These are phyloP conservation scores for Paragyromitra xinjiangensis DNA, from an alignment of 495 filamentous ascomycete genomes.

Conservation along the genomic window DNA sequence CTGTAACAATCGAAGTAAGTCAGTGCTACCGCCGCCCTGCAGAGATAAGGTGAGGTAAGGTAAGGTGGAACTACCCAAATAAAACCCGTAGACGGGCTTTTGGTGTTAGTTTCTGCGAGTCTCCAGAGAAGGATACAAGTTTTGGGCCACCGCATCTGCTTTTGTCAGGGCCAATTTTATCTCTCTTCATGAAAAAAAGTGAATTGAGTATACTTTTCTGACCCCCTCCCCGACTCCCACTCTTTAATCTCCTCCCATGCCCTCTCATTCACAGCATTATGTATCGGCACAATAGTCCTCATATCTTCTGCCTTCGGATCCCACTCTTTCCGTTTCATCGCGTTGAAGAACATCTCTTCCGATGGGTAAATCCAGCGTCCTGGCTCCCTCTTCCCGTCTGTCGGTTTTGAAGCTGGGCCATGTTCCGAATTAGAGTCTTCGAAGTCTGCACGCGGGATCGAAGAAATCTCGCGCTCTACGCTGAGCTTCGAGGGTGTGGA, in stretches of 20 bases:
- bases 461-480: conserved; percentile 77
- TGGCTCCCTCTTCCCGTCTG: conserved; percentile 51
- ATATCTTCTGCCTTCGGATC: conserved; percentile 73
- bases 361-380: conserved; percentile 98
- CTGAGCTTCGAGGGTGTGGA: conserved; percentile 58
- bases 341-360: conserved; percentile 94
- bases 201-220: conserved; percentile 62
- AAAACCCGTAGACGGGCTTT: conserved; percentile 80
- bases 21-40: background rate
- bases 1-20: background rate
- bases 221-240: conserved; percentile 78
- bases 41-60: background rate
- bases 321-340: conserved; percentile 84
- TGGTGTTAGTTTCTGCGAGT: conserved; percentile 77
- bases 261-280: conserved; percentile 95
- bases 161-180: background rate
- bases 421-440: conserved; percentile 58
- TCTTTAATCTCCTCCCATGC: conserved; percentile 83
- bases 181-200: background rate
- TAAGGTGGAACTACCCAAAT: conserved; percentile 64
- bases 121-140: conserved; percentile 82
- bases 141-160: conserved; percentile 79
- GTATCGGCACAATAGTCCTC: conserved; percentile 90
- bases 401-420: conserved; percentile 43
- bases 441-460: conserved; percentile 73